phyloP scores from a whole-genome alignment of 805 yeast genomes.

The Candida tibetensis region DNA sequence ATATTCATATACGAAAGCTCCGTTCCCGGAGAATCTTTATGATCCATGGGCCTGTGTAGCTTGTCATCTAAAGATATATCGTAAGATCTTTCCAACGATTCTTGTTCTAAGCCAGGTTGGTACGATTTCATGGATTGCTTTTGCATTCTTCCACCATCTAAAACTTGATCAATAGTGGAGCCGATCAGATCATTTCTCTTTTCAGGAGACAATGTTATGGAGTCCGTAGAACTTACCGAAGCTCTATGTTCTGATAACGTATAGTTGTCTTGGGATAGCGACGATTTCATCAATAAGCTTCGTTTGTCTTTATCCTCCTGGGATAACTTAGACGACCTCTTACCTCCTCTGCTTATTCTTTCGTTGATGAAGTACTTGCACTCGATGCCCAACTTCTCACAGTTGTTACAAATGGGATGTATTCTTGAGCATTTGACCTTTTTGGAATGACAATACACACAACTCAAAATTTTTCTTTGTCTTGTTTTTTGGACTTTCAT shows the following conservation, averaged over 20 bases:
- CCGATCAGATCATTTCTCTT: neutral
- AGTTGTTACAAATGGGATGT: constrained; percentile 55
- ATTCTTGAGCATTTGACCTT: constrained; percentile 62
- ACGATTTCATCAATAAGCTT: no score
- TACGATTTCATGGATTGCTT: neutral
- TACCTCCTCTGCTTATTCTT: constrained; percentile 48
- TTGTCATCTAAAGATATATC: no score
- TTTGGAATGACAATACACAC: constrained; percentile 58
- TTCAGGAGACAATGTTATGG: neutral
- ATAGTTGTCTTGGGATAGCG: neutral
- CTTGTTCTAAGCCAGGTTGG: neutral
- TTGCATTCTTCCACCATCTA: neutral
- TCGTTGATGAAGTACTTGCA: constrained; percentile 61
- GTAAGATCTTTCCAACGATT: neutral
- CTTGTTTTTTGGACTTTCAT: constrained; percentile 61
- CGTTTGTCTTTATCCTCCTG: constrained; percentile 1
- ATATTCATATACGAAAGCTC: neutral
- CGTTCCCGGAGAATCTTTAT: no score
- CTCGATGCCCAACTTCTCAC: constrained; percentile 44
- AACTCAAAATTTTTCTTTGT: constrained; percentile 55
- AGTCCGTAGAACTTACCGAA: neutral
- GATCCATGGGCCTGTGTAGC: no score
- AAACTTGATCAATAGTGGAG: neutral
- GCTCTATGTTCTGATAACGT: neutral
- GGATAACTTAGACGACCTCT: constrained; percentile 13